Conservation (phyloP, 106 monocot genomes). For the Agapanthus africanus region DNA sequence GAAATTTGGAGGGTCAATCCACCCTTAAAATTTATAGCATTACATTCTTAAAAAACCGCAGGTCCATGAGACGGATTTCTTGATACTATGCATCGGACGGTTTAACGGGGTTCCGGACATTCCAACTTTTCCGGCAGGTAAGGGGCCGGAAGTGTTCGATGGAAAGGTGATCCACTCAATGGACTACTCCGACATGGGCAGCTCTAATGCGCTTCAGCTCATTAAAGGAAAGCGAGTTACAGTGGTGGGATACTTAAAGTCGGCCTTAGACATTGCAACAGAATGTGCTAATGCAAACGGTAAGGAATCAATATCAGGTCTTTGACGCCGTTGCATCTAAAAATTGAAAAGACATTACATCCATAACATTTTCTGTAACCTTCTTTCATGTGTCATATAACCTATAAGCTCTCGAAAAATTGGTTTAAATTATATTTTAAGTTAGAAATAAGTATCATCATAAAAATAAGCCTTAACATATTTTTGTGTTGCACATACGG, state of each 20-base stretch:
- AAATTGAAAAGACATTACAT: too few species aligned
- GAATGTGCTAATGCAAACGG: constrained; percentile 57
- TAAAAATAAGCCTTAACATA: too few species aligned
- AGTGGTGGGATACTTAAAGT: constrained; percentile 45
- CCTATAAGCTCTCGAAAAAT: too few species aligned
- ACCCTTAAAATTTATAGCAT: too few species aligned
- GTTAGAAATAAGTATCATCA: too few species aligned
- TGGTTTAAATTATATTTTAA: too few species aligned
- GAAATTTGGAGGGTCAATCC: too few species aligned
- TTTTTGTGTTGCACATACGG: too few species aligned
- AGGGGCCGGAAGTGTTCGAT: constrained; percentile 47
- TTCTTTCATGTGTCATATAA: too few species aligned
- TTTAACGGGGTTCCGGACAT: constrained; percentile 51
- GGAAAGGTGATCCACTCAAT: constrained; percentile 55
- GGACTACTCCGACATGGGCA: constrained; percentile 49
- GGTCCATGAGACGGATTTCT: constrained; percentile 38
- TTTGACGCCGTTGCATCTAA: too few species aligned
- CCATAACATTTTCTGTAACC: too few species aligned
- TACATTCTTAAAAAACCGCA: too few species aligned
- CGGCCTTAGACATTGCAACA: constrained; percentile 44
- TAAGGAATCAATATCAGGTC: constrained; percentile 1
- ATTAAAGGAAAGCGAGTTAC: constrained; percentile 47
- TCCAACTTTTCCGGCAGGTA: constrained; percentile 37
- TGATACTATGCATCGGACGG: constrained; percentile 48
- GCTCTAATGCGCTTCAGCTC: constrained; percentile 9